Evolutionary conservation across 805 yeast genomes (phyloP).

Genomic region (Nakazawaea populi): DNA sequence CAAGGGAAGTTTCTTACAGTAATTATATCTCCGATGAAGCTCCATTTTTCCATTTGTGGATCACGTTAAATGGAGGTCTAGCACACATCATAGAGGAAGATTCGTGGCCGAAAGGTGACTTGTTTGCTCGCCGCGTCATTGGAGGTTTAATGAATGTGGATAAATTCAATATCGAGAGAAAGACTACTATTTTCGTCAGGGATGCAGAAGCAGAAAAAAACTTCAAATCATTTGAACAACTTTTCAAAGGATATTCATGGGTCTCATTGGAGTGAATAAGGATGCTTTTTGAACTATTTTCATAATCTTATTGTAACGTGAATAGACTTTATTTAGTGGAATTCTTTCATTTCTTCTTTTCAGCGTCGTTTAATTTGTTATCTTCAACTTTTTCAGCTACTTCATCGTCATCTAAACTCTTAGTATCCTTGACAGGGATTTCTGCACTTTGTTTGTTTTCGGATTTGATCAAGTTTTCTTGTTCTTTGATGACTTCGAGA

Average conservation of each 20-base stretch:
- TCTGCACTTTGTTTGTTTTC: constrained; percentile 78
- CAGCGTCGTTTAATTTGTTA: neutral
- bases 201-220: constrained; percentile 12
- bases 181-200: constrained; percentile 18
- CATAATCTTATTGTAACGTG: neutral
- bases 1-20: constrained; percentile 22
- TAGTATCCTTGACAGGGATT: constrained; percentile 55
- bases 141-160: constrained; percentile 39
- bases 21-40: constrained; percentile 38
- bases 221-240: constrained; percentile 11
- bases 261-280: neutral
- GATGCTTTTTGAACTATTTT: too few species aligned
- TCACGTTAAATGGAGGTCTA: constrained; percentile 37
- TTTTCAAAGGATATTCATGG: constrained; percentile 13
- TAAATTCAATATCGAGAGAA: constrained; percentile 26
- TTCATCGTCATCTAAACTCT: constrained; percentile 51
- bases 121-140: constrained; percentile 37
- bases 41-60: constrained; percentile 48
- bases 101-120: constrained; percentile 41
- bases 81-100: constrained; percentile 44
- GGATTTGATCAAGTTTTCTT: constrained; percentile 77
- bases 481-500: constrained; percentile 69
- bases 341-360: constrained; percentile 1
- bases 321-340: neutral
- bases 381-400: constrained; percentile 5